Base-by-base conservation (phyloP, 2,329 filamentous ascomycete species). In the Hortaea sp. region DNA sequence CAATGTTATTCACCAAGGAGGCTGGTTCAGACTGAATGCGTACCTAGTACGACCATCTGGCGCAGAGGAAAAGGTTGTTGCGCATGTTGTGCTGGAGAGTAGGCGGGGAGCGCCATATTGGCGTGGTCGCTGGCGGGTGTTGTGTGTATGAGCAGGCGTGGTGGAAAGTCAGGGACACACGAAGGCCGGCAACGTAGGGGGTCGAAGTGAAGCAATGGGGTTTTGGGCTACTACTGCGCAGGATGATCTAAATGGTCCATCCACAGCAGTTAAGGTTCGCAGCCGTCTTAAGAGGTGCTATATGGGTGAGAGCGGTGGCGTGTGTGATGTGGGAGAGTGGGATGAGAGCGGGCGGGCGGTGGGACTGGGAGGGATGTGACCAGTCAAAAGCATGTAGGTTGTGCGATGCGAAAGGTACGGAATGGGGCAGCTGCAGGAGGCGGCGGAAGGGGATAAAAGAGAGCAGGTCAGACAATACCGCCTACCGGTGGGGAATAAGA, bases 11-110 rank as follows among this genome's bases (percentile, higher is more conserved):
- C 20, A 20, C 11, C 13, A 30, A 30, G 28, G 38, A 11, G 12
- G 20, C 12, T 10, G 32, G 46, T 20, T 20, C 20, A 20, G 20
- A 20, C 20, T 20, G 20, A 2, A 20, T 20, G 20, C 71, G 55
- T 66, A 77, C 75, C 73, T 45, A 78, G 63, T 27, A 78, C 64
- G 47, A 74, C 75, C 56, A 82, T 69, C 58, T 82, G 79, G 55
- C 68, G 70, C 35, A 70, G 67, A 35, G 79, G 79, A 63, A 82
- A 82, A 57, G 61, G 54, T 42, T 53, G 54, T 42, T 53, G 57
- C 46, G 56, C 39, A 45, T 43, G 53, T 39, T 42, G 13, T 29
- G 7, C 13, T 10, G 37, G 10, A 27, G 37, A n/a, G 37, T 35
- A 35, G 32, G 32, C n/a, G n/a, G 32, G 32, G n/a, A n/a, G 32